Evolutionary conservation across 1,284 basidiomycete genomes (phyloP), one percentile per base, ranked within the genome.

Genomic region (Coniferiporia sulphurascens): DNA sequence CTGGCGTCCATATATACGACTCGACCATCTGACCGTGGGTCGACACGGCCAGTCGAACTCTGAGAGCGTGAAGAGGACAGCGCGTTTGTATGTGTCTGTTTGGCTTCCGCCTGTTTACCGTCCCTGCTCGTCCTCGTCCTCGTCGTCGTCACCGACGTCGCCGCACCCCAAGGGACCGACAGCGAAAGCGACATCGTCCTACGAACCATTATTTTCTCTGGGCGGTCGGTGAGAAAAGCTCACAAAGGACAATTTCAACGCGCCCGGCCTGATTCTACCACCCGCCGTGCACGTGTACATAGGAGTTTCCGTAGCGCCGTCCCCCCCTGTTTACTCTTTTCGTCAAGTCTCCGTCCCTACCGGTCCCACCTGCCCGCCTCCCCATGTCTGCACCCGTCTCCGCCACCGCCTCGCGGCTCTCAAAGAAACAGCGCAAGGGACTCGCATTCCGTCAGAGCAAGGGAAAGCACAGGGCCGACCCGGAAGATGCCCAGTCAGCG

Each of bases 351-450:
- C 43, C 9, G 22, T 27, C 27, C 27, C 27, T 5, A 27, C 27
- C 27, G 27, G 27, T 27, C 27, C 38, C n/a, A n/a, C n/a, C 48
- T 27, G 27, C 27, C 22, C 55, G 38, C 55, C 13, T 50, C 48
- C 22, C 12, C 5, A 50, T 41, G 21, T 51, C 49, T 36, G 36
- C n/a, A 10, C n/a, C n/a, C n/a, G n/a, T 45, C 17, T 51, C 43
- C 41, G 52, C 8, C 52, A 17, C 35, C 15, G n/a, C 10, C 52
- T 13, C n/a, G 13, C 52, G n/a, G 45, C 60, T 63, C 32, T 60
- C 64, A 36, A 65, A 65, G 45, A 65, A 65, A 48, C 62, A 65
- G 45, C 45, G 58, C 50, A 65, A 65, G 46, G 60, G 57, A 3
- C 57, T 63, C 34, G 63, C 60, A 4, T 65, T 65, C 43, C 63